Evolutionary conservation across 2,329 filamentous ascomycete species (phyloP), one percentile per base, ranked within the genome.

Genomic region (Pyrenophora tritici-repentis): DNA sequence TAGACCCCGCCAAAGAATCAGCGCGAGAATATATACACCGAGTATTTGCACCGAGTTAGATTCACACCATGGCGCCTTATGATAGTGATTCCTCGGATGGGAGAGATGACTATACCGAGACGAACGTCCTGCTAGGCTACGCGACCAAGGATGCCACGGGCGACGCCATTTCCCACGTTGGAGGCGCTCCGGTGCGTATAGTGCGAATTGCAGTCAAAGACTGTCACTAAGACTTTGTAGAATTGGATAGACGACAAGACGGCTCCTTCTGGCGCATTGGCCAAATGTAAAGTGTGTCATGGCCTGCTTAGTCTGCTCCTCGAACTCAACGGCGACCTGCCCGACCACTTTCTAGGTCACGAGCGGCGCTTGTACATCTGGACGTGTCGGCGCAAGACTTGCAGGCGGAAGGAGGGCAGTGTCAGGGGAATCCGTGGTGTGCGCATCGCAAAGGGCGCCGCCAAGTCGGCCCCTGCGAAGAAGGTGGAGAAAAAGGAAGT

Each of bases 301-400:
- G 83, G 86, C 44, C 76, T 90, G 44, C 91, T 97, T 84, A 86
- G 85, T 1, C 81, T 97, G 9, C 83, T 99, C 3, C 83, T 99
- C 39, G 91, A 99, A 74, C 83, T 99, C 22, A 91, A 99, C 74
- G 92, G 86, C 65, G 91, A 97, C 70, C 81, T 97, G 3, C 92
- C 91, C 12, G 88, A 93, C 47, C 82, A 85, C 41, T 97, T 96
- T 67, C 89, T 91, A 1, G 86, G 87, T 48, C 90, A 97, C 74
- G 91, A 97, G 67, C 83, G 94, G 61, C 85, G 93, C 55, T 72
- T 99, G 14, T 97, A 97, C 68, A 80, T 99, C 10, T 91, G 96
- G 72, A 84, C 84, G 14, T 99, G 94, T 73, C 83, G 86, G 52
- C 82, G 84, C 59, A 90, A 89, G 72, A 79, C 84, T 9, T 99